These are phyloP conservation scores for Ricinus communis DNA, from an alignment of 345 rosid species.

Conservation along the genomic window DNA sequence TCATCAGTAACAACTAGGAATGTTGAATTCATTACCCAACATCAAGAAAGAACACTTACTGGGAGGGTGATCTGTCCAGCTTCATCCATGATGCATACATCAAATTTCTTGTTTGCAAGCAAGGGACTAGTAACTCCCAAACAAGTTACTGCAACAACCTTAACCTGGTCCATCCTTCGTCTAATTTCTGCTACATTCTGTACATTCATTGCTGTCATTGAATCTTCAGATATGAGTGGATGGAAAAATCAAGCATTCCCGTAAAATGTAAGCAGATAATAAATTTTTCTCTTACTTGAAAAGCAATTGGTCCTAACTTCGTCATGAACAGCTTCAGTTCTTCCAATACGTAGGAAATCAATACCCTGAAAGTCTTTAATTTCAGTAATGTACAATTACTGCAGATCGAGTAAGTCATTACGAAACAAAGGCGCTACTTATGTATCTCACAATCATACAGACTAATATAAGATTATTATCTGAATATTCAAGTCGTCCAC, in stretches of 20 bases:
- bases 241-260: conserved; percentile 18
- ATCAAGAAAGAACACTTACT: conserved; percentile 46
- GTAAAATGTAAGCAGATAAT: conserved; percentile 8
- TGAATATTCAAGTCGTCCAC: neutral
- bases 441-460: neutral
- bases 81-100: conserved; percentile 94
- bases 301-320: conserved; percentile 73
- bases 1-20: neutral
- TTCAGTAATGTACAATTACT: conserved; percentile 6
- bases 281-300: conserved; percentile 50
- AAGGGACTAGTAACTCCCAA: conserved; percentile 86
- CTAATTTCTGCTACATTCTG: conserved; percentile 68
- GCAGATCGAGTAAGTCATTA: neutral
- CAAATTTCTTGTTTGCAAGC: conserved; percentile 80
- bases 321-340: conserved; percentile 78
- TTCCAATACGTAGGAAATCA: conserved; percentile 90
- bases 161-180: conserved; percentile 63
- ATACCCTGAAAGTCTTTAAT: conserved; percentile 47
- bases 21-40: neutral
- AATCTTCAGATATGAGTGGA: conserved; percentile 27
- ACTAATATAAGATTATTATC: neutral
- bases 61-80: conserved; percentile 97
- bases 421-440: conserved; percentile 1
- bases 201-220: conserved; percentile 49
- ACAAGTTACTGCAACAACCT: conserved; percentile 94